These are phyloP conservation scores for Pisolithus sp. DNA, from an alignment of 768 basidiomycete genomes.

Conservation along the genomic window DNA sequence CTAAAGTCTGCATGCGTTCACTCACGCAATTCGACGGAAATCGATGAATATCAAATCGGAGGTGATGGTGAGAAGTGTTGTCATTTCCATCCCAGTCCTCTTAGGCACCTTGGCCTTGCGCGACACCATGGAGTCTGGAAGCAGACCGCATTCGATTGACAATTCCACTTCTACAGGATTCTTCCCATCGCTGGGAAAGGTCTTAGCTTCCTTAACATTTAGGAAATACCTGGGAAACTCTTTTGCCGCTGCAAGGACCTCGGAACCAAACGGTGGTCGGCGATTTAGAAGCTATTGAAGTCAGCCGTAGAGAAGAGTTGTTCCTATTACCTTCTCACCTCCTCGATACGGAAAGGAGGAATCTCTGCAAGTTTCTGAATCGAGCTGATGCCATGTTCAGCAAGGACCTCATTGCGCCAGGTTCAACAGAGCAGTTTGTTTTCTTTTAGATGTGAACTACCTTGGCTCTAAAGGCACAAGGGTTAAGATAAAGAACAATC, in stretches of 20 bases:
- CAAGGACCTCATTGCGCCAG: slow-evolving; percentile 50
- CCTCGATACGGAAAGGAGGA: slow-evolving; percentile 56
- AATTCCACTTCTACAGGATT: slow-evolving; percentile 54
- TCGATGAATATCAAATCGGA: slow-evolving; percentile 73
- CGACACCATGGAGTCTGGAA: slow-evolving; percentile 23
- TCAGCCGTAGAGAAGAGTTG: slow-evolving; percentile 2
- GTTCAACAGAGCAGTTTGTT: slow-evolving; percentile 7
- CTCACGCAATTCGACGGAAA: slow-evolving; percentile 73
- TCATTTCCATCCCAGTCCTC: slow-evolving; percentile 47
- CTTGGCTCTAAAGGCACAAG: slow-evolving; percentile 16
- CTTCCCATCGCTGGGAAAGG: slow-evolving; percentile 38
- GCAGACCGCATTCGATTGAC: slow-evolving; percentile 50
- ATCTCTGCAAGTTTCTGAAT: slow-evolving; percentile 51
- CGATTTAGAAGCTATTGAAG: slow-evolving; percentile 60
- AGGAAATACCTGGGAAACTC: slow-evolving; percentile 65
- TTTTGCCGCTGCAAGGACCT: slow-evolving; percentile 52
- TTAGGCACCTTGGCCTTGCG: slow-evolving; percentile 43
- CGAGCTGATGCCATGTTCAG: slow-evolving; percentile 63
- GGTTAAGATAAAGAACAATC: not conserved
- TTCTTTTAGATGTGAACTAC: slow-evolving; percentile 6
- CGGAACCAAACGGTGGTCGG: slow-evolving; percentile 65
- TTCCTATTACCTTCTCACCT: slow-evolving; percentile 31
- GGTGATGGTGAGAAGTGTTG: slow-evolving; percentile 65
- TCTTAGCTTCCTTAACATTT: slow-evolving; percentile 40
- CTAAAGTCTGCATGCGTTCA: not conserved